Conservation (phyloP, 345 rosid species). For the Arabidopsis arenosa region DNA sequence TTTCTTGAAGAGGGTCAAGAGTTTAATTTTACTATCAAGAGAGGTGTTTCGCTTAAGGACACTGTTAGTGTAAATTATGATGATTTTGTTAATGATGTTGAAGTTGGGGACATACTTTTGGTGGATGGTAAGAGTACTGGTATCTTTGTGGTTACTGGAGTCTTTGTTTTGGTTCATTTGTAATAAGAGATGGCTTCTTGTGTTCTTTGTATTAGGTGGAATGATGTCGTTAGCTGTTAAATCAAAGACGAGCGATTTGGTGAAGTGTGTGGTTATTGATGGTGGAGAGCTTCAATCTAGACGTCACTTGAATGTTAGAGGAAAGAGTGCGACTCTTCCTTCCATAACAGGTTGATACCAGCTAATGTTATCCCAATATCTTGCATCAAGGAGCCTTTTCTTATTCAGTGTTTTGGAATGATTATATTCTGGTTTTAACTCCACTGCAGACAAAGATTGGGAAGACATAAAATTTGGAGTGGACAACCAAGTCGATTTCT, state of each 20-base stretch:
- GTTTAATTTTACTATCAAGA: conserved; percentile 82
- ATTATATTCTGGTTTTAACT: conserved; percentile 9
- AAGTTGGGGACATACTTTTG: conserved; percentile 80
- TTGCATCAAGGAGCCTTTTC: conserved; percentile 23
- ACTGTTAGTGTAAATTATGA: conserved; percentile 96
- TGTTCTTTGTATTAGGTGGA: conserved; percentile 66
- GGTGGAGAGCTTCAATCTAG: conserved; percentile 97
- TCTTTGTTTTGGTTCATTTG: background rate
- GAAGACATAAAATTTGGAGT: conserved; percentile 98
- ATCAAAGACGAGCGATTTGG: conserved; percentile 73
- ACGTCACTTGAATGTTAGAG: conserved; percentile 96
- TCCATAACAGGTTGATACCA: conserved; percentile 80
- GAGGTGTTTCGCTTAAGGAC: conserved; percentile 77
- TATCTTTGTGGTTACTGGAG: background rate
- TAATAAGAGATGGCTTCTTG: conserved; percentile 12
- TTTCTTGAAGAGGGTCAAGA: conserved; percentile 79
- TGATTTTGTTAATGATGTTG: conserved; percentile 87
- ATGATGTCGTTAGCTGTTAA: conserved; percentile 96
- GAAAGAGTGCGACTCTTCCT: conserved; percentile 94
- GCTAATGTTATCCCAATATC: conserved; percentile 11
- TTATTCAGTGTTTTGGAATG: conserved; percentile 8
- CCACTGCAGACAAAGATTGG: conserved; percentile 91
- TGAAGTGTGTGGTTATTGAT: conserved; percentile 78
- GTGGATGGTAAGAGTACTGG: conserved; percentile 70
- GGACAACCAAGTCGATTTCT: conserved; percentile 93